Percentiles rank a stretch among this genome's conserved stretches.
Evolutionary conservation across 805 yeast genomes (phyloP).

Genomic region (Kazachstania kunashirensis): DNA sequence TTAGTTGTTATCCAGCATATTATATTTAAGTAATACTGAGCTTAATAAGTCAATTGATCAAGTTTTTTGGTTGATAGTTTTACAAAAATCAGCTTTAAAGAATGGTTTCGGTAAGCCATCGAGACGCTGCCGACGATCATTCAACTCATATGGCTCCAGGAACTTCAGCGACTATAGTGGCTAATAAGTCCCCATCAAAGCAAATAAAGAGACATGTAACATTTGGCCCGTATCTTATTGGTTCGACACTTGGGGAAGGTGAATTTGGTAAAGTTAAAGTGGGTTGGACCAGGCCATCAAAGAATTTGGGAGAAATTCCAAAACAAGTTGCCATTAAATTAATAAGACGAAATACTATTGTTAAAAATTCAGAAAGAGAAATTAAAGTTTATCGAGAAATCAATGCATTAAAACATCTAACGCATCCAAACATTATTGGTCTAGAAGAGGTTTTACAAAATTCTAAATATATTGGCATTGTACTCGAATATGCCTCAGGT

Average conservation of each 20-base stretch:
- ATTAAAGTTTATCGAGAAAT: constrained; percentile 87
- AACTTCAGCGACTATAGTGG: neutral
- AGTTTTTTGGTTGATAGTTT: no score
- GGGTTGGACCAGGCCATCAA: constrained; percentile 68
- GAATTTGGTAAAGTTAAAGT: constrained; percentile 96
- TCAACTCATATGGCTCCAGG: no score
- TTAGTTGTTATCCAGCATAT: no score
- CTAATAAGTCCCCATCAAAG: constrained; percentile 6
- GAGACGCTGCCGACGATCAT: no score
- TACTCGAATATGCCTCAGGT: constrained; percentile 92
- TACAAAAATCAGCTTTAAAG: no score
- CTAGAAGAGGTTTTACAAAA: constrained; percentile 88
- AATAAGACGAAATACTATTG: constrained; percentile 80
- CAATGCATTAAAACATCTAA: constrained; percentile 72
- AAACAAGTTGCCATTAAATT: constrained; percentile 90
- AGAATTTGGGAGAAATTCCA: constrained; percentile 30
- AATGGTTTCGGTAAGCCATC: no score
- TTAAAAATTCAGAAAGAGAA: constrained; percentile 77
- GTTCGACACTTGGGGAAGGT: constrained; percentile 94
- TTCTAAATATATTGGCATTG: constrained; percentile 93
- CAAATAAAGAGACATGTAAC: constrained; percentile 53
- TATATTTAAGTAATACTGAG: no score
- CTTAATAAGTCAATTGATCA: no score
- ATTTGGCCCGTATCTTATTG: constrained; percentile 83
- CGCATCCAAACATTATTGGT: constrained; percentile 89